Conservation (phyloP, 1,139 yeast species). For the Candida sanyaensis region DNA sequence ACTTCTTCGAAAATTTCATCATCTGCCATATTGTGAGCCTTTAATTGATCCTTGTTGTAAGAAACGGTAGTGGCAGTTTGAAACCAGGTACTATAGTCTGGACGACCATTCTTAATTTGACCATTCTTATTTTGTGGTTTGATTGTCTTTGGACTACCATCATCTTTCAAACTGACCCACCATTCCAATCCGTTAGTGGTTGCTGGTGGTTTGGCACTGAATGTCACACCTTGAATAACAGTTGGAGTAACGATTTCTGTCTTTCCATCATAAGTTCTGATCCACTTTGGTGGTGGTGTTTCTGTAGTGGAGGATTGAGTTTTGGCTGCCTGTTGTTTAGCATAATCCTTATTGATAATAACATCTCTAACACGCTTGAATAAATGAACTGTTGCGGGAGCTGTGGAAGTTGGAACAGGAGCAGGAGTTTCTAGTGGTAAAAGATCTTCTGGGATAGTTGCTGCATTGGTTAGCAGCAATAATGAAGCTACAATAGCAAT, state of each 20-base stretch:
- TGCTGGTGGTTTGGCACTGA: constrained; percentile 68
- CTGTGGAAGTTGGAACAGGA: constrained; percentile 10
- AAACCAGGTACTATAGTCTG: constrained; percentile 77
- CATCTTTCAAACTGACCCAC: constrained; percentile 79
- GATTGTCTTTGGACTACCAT: constrained; percentile 81
- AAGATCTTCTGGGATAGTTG: constrained; percentile 11
- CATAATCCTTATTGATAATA: constrained; percentile 43
- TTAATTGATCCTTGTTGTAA: constrained; percentile 57
- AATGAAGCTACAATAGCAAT: constrained; percentile 11
- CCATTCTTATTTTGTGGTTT: constrained; percentile 76
- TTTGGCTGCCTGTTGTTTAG: constrained; percentile 25
- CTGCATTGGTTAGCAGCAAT: constrained; percentile 10
- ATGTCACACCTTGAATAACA: constrained; percentile 78
- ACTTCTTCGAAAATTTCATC: constrained; percentile 59
- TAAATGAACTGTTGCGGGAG: constrained; percentile 11
- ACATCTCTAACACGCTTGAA: constrained; percentile 39
- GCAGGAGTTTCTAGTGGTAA: constrained; percentile 14
- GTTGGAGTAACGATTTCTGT: constrained; percentile 77
- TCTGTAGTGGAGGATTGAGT: constrained; percentile 15
- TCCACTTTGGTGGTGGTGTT: constrained; percentile 60
- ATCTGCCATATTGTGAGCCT: constrained; percentile 70
- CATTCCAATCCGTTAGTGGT: constrained; percentile 70
- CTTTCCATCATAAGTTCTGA: constrained; percentile 59
- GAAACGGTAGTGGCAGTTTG: constrained; percentile 64
- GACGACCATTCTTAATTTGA: constrained; percentile 60